Base-by-base conservation (phyloP, 2,329 filamentous ascomycete species). In the Pleoardoris graminearum region DNA sequence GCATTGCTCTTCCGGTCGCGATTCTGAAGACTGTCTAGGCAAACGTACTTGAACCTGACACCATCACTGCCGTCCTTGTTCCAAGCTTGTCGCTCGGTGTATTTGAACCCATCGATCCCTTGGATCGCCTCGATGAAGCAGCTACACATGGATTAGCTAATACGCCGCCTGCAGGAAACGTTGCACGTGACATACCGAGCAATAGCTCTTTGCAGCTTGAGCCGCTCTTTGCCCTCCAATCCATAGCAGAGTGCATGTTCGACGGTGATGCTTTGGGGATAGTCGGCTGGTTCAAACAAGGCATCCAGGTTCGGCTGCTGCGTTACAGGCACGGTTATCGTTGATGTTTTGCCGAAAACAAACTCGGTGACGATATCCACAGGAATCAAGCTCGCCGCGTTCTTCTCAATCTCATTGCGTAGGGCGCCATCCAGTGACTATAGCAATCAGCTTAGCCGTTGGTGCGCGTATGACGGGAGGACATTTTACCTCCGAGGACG, bases 21-120 rank as follows among this genome's bases (percentile, higher is more conserved):
- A 51, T 72, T 71, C 50, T 71, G 62, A 3, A 67, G 50, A 21
- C 68, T 73, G 50, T 73, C 69, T 25, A 53, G 54, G 43, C 70
- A 74, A 8, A 72, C 58, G 55, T 67, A 73, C 35, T 61, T 69
- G 49, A 72, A 61, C 3, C 69, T 63, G 21, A 54, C 50, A 8
- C 71, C 70, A 50, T 72, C 68, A 6, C 55, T 57, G 14, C 62
- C 60, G 7, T 63, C 64, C 38, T 58, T 72, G 22, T 65, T 69
- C 22, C 55, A 55, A 3, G 63, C 67, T 23, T 65, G 62, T 23
- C 69, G 65, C 48, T 74, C 70, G 10, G 55, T 53, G 53, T 74
- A 73, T 19, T 58, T 65, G 60, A 70, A 74, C 1, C 66, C 65
- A 51, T 74, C 71, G 4, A 65, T 65, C 1, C 57, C 58, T 37